Conservation (phyloP, 208 protist genomes). For the Herpetomonas samuelpessoai region DNA sequence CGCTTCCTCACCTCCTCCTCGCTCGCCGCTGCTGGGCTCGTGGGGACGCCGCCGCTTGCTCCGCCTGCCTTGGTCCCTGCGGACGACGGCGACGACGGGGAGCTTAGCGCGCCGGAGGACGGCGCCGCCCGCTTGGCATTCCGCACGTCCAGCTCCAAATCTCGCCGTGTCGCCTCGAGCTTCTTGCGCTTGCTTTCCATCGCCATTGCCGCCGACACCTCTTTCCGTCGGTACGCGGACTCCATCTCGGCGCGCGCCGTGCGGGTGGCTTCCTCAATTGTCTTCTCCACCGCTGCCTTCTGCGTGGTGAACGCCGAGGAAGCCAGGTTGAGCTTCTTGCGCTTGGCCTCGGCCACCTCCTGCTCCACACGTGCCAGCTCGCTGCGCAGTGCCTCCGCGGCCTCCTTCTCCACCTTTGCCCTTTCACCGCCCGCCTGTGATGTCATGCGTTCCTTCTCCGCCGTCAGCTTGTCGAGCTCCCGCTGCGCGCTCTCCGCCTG, state of each 20-base stretch:
- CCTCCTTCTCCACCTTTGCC: constrained; percentile 14
- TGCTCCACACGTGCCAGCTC: constrained; percentile 12
- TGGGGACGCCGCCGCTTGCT: neutral
- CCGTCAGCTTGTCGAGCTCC: constrained; percentile 28
- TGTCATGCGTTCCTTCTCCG: constrained; percentile 17
- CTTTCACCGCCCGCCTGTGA: constrained; percentile 8
- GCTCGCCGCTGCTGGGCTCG: neutral
- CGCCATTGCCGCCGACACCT: neutral
- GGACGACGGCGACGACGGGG: neutral
- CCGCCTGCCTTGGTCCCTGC: too few relatives aligned
- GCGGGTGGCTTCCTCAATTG: neutral
- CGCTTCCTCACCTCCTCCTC: neutral
- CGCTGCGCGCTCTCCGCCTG: constrained; percentile 28
- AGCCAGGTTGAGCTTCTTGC: neutral
- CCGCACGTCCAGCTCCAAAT: neutral
- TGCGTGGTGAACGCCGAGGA: neutral
- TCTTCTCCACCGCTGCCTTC: neutral
- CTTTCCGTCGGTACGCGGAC: neutral
- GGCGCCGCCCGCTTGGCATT: neutral
- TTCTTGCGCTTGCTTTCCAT: constrained; percentile 15
- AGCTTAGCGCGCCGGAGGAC: neutral
- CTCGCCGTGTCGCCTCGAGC: constrained; percentile 6
- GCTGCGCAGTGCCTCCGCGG: constrained; percentile 7
- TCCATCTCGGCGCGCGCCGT: neutral
- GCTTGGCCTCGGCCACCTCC: constrained; percentile 16